A percentile compares a stretch with the other conserved stretches of the same genome.
These are phyloP conservation scores for Syzygium aqueum DNA, from an alignment of 345 rosid species.

Conservation along the genomic window DNA sequence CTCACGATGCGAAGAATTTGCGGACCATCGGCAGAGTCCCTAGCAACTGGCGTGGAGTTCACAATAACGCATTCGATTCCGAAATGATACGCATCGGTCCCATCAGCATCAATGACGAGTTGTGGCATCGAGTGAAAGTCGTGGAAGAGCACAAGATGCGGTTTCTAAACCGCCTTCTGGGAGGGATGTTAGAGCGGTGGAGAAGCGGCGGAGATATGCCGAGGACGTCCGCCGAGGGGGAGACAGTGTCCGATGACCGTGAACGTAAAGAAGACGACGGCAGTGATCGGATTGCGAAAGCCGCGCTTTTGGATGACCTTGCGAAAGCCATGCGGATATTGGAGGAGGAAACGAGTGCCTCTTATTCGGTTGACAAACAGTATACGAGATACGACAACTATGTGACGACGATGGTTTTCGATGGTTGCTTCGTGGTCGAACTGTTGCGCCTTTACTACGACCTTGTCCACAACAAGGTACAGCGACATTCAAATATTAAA, in stretches of 20 bases:
- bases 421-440: slow-evolving; percentile 3
- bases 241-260: not conserved
- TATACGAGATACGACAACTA: too few relatives aligned
- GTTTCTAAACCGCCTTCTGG: not conserved
- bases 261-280: not conserved
- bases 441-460: not conserved
- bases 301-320: not conserved
- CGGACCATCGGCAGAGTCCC: not conserved
- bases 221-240: not conserved
- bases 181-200: not conserved
- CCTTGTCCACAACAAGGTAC: not conserved
- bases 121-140: not conserved
- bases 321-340: not conserved
- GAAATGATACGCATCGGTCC: not conserved
- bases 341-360: not conserved
- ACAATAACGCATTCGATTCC: not conserved
- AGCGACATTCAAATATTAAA: not conserved
- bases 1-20: not conserved
- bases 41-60: not conserved
- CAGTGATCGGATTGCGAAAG: not conserved
- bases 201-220: not conserved
- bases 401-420: too few relatives aligned
- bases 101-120: too few relatives aligned
- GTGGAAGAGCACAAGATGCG: slow-evolving; percentile 7
- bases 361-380: too few relatives aligned